These are phyloP conservation scores for Malus asiatica DNA, from an alignment of 306 rosid species.

Conservation along the genomic window DNA sequence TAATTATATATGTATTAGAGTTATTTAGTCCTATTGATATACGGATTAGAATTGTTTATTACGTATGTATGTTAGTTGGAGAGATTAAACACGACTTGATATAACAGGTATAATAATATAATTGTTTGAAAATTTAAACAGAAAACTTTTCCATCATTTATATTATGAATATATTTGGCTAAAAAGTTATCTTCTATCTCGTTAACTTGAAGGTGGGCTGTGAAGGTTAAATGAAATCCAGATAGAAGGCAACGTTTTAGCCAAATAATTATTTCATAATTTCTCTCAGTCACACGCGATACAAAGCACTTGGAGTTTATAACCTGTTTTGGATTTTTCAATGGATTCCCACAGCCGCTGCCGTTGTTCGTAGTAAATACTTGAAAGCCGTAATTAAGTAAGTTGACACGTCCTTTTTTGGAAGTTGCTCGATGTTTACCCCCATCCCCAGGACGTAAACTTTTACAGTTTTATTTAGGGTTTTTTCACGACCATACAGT, in stretches of 20 bases:
- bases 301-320: background rate
- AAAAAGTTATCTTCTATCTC: too few species aligned
- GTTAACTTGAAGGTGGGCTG: background rate
- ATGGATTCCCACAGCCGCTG: background rate
- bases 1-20: background rate
- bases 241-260: background rate
- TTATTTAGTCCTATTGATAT: background rate
- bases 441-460: background rate
- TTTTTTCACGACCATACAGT: background rate
- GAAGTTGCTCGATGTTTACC: background rate
- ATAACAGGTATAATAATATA: too few species aligned
- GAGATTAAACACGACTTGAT: too few species aligned
- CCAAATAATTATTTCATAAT: background rate
- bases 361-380: background rate
- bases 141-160: too few species aligned
- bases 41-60: background rate
- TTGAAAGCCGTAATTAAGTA: background rate
- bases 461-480: background rate
- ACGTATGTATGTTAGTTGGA: background rate
- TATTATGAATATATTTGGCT: too few species aligned
- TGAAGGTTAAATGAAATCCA: background rate
- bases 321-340: background rate
- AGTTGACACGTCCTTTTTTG: background rate
- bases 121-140: too few species aligned
- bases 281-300: background rate